Base-by-base conservation (phyloP, 176 grass and related monocot species). In the Thalia dealbata region DNA sequence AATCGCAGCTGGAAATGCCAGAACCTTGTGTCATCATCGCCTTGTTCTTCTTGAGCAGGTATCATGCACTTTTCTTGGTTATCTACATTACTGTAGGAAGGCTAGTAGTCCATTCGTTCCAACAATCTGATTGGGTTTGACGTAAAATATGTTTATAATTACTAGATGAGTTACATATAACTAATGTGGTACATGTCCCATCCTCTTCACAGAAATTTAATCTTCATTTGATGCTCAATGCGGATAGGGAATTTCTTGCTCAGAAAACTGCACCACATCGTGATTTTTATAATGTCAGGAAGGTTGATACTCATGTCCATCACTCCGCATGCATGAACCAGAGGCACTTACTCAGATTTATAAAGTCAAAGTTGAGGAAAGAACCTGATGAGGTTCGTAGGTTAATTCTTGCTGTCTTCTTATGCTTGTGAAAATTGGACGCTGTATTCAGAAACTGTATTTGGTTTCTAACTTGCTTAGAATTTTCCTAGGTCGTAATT, bases 281-380 rank as follows among this genome's bases (percentile, higher is more conserved):
- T 61, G 92, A 96, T 78, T 96, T 96, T 66, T 96, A 96, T 72
- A 96, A 96, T 54, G 89, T 96, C 73, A 85, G 92, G 73, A 96
- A 96, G 75, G 92, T 96, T 79, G 92, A 96, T 69, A 96, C 92
- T 75, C 92, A 96, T 87, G 86, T 96, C 78, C 92, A 96, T 80
- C 92, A 96, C 78, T 96, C 92, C 16, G 89, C 92, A 24, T 96
- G 92, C 74, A 96, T 96, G 92, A 96, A 96, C 45, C 92, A 91
- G 82, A 96, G 91, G 35, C 92, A 96, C 85, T 50, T 96, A 24
- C 75, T 96, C 80, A 89, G 84, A 83, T 96, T 96, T 79, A 96
- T 96, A 56, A 96, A 96, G 73, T 96, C 92, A 21, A 96, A 96
- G 73, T 80, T 91, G 75, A 89, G 82, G 86, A 96, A 91, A 82